A percentile compares a stretch with the other conserved stretches of the same genome.
These are phyloP conservation scores for Rhinocladiella similis DNA, from an alignment of 2,329 filamentous ascomycete species.

Conservation along the genomic window DNA sequence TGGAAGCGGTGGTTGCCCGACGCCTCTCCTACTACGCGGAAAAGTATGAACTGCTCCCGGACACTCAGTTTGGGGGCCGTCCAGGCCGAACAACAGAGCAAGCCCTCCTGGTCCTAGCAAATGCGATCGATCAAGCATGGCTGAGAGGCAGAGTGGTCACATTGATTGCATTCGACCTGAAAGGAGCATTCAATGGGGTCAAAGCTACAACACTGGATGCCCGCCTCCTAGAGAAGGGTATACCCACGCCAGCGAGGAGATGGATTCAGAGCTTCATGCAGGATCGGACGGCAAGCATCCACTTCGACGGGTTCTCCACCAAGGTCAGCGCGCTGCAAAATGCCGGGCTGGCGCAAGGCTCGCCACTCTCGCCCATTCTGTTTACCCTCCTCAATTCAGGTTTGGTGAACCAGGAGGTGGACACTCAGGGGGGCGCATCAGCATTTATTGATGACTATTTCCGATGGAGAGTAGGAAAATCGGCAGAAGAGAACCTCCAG, in stretches of 20 bases:
- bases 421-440: not conserved
- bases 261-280: not conserved
- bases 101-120: slow-evolving; percentile 28
- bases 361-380: not conserved
- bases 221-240: not conserved
- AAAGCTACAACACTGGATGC: not conserved
- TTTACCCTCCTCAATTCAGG: not conserved
- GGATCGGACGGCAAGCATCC: not conserved
- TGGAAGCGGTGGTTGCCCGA: slow-evolving; percentile 26
- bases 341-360: not conserved
- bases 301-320: not conserved
- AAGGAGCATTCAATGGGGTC: not conserved
- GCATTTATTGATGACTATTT: slow-evolving; percentile 17
- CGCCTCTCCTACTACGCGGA: slow-evolving; percentile 26
- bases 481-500: slow-evolving; percentile 10
- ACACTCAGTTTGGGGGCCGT: slow-evolving; percentile 30
- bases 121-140: slow-evolving; percentile 25
- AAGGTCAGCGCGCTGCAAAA: not conserved
- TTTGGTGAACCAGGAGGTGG: not conserved
- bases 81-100: slow-evolving; percentile 27
- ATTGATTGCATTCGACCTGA: slow-evolving; percentile 5
- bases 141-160: slow-evolving; percentile 22
- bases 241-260: not conserved
- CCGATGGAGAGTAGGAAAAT: slow-evolving; percentile 6
- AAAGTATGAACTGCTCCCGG: slow-evolving; percentile 26